Conservation (phyloP, 2,329 filamentous ascomycete genomes). For the Acarospora socialis region DNA sequence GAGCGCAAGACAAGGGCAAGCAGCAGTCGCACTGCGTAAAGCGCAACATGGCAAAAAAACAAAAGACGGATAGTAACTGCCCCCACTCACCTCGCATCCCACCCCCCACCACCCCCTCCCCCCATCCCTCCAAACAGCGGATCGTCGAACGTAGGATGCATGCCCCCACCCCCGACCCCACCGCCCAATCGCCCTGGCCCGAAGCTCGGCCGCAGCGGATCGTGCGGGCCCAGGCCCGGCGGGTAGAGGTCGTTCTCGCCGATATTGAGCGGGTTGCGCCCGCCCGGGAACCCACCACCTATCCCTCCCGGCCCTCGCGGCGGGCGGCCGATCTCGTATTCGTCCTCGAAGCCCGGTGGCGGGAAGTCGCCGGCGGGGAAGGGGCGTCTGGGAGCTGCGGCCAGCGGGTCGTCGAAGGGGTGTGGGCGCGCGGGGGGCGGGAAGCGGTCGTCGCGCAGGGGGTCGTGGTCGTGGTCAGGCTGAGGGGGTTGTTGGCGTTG, state of each 20-base stretch:
- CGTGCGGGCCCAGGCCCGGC: slow-evolving; percentile 67
- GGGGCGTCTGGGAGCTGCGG: slow-evolving; percentile 42
- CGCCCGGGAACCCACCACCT: slow-evolving; percentile 25
- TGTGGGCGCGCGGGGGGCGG: slow-evolving; percentile 52
- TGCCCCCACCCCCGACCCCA: slow-evolving; percentile 56
- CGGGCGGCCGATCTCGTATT: slow-evolving; percentile 66
- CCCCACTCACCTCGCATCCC: slow-evolving; percentile 27
- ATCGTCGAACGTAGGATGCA: slow-evolving; percentile 94
- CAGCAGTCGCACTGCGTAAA: no score
- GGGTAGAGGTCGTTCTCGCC: slow-evolving; percentile 84
- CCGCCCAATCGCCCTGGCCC: slow-evolving; percentile 46
- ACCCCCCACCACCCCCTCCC: slow-evolving; percentile 31
- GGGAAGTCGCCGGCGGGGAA: slow-evolving; percentile 60
- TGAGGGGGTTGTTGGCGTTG: slow-evolving; percentile 18
- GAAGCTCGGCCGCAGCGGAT: slow-evolving; percentile 59
- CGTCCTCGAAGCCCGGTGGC: slow-evolving; percentile 86
- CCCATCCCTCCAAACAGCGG: slow-evolving; percentile 57
- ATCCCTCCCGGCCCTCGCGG: slow-evolving; percentile 34
- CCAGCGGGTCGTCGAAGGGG: slow-evolving; percentile 54
- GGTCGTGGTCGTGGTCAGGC: slow-evolving; percentile 30
- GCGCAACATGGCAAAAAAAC: no score
- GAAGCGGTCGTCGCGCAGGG: slow-evolving; percentile 34
- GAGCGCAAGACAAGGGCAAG: no score
- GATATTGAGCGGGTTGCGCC: slow-evolving; percentile 50
- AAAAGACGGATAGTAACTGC: neutral